A percentile compares a stretch with the other conserved stretches of the same genome.
phyloP scores from a whole-genome alignment of 2,329 filamentous ascomycete species.

The Sporothrix protearum region DNA sequence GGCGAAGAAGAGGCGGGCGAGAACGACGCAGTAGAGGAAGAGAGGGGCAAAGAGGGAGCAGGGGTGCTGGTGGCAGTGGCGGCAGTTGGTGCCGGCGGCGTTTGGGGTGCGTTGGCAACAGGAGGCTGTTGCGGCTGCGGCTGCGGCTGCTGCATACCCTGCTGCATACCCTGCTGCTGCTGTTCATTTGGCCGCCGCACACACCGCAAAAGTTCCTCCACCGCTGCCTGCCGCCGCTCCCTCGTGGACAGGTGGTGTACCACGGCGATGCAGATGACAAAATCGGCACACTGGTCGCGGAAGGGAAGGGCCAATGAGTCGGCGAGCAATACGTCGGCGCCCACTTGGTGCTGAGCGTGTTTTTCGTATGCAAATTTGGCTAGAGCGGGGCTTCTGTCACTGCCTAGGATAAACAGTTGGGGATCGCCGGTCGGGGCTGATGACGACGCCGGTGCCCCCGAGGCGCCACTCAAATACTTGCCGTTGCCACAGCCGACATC shows the following conservation, averaged over 20 bases:
- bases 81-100: background rate
- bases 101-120: background rate
- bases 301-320: slow-evolving; percentile 84
- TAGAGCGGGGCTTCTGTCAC: slow-evolving; percentile 68
- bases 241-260: slow-evolving; percentile 87
- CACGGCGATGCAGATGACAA: slow-evolving; percentile 90
- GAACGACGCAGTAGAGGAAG: background rate
- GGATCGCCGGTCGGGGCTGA: background rate
- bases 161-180: background rate
- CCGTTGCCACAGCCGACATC: slow-evolving; percentile 97
- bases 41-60: slow-evolving; percentile 5
- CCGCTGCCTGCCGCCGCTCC: slow-evolving; percentile 66
- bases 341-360: slow-evolving; percentile 30
- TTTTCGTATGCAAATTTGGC: slow-evolving; percentile 46
- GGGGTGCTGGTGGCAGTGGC: background rate
- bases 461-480: slow-evolving; percentile 66
- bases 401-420: slow-evolving; percentile 76
- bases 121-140: background rate
- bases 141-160: background rate
- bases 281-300: slow-evolving; percentile 60
- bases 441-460: slow-evolving; percentile 7
- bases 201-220: slow-evolving; percentile 66
- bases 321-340: slow-evolving; percentile 68
- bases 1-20: background rate
- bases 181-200: slow-evolving; percentile 41